Evolutionary conservation across 106 monocot species (phyloP).

Genomic region (Gastrodia elata): DNA sequence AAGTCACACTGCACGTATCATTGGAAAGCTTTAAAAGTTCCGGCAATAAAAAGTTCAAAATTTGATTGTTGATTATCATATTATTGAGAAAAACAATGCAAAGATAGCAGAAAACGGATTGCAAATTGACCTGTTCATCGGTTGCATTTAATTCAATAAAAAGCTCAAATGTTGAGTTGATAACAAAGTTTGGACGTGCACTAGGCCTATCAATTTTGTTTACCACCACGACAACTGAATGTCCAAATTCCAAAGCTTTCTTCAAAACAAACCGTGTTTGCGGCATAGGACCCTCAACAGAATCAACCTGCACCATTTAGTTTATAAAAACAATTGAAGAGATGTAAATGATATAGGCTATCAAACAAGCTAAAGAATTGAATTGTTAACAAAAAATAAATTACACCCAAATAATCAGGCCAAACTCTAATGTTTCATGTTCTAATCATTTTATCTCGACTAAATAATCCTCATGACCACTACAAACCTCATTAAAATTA

Average conservation of each 20-base stretch:
- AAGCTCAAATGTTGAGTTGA: constrained; percentile 99
- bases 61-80: neutral
- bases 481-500: neutral
- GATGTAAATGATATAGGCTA: neutral
- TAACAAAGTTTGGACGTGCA: constrained; percentile 88
- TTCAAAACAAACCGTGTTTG: constrained; percentile 98
- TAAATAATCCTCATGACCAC: neutral
- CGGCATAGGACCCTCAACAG: constrained; percentile 99
- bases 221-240: constrained; percentile 97
- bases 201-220: constrained; percentile 94
- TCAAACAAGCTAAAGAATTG: neutral
- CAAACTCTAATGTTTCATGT: neutral
- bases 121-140: constrained; percentile 79
- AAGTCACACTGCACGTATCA: constrained; percentile 82
- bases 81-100: neutral
- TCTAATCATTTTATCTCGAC: neutral
- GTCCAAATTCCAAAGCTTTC: constrained; percentile 98
- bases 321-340: neutral
- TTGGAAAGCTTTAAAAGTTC: neutral
- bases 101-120: neutral
- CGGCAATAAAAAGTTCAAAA: neutral
- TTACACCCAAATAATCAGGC: neutral
- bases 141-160: constrained; percentile 99
- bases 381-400: neutral
- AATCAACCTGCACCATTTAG: constrained; percentile 66